Percentiles rank a stretch among this genome's conserved stretches.
Conservation (phyloP, 2,329 filamentous ascomycete genomes). For the Dryadomyces quercus-mongolicae region DNA sequence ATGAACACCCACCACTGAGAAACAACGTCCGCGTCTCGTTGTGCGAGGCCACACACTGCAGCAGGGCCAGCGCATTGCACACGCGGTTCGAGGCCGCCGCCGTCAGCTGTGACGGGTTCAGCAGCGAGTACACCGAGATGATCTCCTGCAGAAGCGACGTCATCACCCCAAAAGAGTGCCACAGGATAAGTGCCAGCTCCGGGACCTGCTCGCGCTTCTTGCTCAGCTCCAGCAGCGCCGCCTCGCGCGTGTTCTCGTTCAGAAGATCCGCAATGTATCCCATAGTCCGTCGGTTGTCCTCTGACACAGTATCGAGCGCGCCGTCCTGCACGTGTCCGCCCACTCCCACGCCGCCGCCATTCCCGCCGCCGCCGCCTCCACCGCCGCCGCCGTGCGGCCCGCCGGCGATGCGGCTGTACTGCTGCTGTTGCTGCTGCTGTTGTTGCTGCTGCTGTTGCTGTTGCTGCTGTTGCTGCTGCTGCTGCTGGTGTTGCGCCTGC, state of each 20-base stretch:
- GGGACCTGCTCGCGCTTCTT: slow-evolving; percentile 98
- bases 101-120: slow-evolving; percentile 94
- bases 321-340: slow-evolving; percentile 39
- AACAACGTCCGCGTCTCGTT: slow-evolving; percentile 92
- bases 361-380: slow-evolving; percentile 34
- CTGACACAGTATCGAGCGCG: slow-evolving; percentile 55
- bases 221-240: slow-evolving; percentile 85
- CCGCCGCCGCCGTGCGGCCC: slow-evolving; percentile 23
- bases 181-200: slow-evolving; percentile 87
- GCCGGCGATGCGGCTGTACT: slow-evolving; percentile 59
- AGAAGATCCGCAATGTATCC: slow-evolving; percentile 86
- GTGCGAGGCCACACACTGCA: slow-evolving; percentile 95
- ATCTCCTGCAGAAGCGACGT: slow-evolving; percentile 95
- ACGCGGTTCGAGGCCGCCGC: slow-evolving; percentile 95
- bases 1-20: slow-evolving; percentile 61
- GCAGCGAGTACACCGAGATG: slow-evolving; percentile 92
- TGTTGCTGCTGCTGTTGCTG: slow-evolving; percentile 20
- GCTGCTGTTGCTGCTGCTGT: slow-evolving; percentile 44
- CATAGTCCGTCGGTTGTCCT: slow-evolving; percentile 88
- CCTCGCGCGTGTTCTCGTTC: slow-evolving; percentile 76
- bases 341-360: slow-evolving; percentile 34
- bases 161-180: slow-evolving; percentile 99
- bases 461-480: slow-evolving; percentile 50
- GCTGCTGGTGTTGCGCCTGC: slow-evolving; percentile 43
- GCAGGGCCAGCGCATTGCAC: slow-evolving; percentile 87